A percentile compares a stretch with the other conserved stretches of the same genome.
Conservation (phyloP, 1,284 basidiomycete genomes). For the Puccinia horiana region DNA sequence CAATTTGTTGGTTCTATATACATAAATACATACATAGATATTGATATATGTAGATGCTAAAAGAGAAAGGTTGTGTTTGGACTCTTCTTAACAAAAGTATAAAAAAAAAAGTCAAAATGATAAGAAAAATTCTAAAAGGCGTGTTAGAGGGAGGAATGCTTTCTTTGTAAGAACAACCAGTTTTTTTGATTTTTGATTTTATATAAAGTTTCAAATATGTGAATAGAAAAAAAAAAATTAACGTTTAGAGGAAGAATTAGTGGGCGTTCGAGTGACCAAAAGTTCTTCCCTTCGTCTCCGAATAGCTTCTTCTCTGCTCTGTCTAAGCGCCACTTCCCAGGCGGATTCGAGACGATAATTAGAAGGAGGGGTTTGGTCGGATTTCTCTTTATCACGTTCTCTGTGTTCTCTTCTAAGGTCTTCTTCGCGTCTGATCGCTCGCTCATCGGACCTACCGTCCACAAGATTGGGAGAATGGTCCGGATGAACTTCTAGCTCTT, state of each 20-base stretch:
- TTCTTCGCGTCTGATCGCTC: neutral
- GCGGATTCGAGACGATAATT: conserved; percentile 12
- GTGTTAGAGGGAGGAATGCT: too few species aligned
- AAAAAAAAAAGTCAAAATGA: too few species aligned
- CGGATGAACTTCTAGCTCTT: neutral
- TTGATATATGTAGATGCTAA: too few species aligned
- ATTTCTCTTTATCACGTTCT: neutral
- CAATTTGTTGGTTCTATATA: too few species aligned
- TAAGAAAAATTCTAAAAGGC: too few species aligned
- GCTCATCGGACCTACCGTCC: neutral
- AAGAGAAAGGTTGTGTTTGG: too few species aligned
- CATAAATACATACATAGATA: too few species aligned
- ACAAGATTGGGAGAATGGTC: neutral
- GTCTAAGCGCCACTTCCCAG: conserved; percentile 39
- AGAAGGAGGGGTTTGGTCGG: neutral
- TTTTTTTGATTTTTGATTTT: neutral
- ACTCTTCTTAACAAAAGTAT: too few species aligned
- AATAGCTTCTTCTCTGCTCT: conserved; percentile 47
- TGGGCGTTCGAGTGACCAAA: neutral
- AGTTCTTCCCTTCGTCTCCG: conserved; percentile 37
- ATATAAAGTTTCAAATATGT: neutral
- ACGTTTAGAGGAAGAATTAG: conserved; percentile 2
- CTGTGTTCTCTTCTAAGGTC: neutral
- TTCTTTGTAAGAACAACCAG: too few species aligned
- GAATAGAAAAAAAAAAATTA: neutral